Conservation (phyloP, 176 grass and related monocot genomes). For the Alopecurus myosuroides region DNA sequence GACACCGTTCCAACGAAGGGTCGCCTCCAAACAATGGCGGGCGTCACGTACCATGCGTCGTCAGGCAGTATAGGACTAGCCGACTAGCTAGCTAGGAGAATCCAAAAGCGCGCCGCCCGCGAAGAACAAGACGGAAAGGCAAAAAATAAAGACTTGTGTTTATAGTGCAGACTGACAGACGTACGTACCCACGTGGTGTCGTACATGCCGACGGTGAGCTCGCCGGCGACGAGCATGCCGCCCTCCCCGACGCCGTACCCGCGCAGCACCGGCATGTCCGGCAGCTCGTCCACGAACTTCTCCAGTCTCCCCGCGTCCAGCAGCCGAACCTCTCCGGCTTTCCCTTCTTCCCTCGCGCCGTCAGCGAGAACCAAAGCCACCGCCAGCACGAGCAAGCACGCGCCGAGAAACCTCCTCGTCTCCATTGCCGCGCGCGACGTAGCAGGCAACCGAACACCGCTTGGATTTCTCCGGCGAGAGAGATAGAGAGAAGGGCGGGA, state of each 20-base stretch:
- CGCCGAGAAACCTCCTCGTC: constrained; percentile 8
- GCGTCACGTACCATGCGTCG: neutral
- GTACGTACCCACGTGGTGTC: constrained; percentile 79
- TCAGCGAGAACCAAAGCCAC: neutral
- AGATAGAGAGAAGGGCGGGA: no score
- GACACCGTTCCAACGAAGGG: neutral
- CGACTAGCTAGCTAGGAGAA: neutral
- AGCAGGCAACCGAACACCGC: no score
- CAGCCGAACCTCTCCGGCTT: neutral
- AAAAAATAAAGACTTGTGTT: neutral
- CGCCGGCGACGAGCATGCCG: constrained; percentile 60
- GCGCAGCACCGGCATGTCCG: constrained; percentile 61
- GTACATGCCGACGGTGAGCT: constrained; percentile 89
- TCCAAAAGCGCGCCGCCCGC: neutral
- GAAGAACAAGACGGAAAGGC: neutral
- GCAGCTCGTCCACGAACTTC: constrained; percentile 94
- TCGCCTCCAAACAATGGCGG: neutral
- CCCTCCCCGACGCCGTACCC: constrained; percentile 30
- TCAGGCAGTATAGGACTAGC: neutral
- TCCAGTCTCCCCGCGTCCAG: constrained; percentile 47
- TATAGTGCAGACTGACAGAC: constrained; percentile 20
- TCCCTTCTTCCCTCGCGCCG: no score
- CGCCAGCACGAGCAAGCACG: neutral
- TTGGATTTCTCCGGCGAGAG: neutral
- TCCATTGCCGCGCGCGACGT: constrained; percentile 50